These are phyloP conservation scores for Clarireedia hainanense DNA, from an alignment of 2,329 filamentous ascomycete genomes.

Conservation along the genomic window DNA sequence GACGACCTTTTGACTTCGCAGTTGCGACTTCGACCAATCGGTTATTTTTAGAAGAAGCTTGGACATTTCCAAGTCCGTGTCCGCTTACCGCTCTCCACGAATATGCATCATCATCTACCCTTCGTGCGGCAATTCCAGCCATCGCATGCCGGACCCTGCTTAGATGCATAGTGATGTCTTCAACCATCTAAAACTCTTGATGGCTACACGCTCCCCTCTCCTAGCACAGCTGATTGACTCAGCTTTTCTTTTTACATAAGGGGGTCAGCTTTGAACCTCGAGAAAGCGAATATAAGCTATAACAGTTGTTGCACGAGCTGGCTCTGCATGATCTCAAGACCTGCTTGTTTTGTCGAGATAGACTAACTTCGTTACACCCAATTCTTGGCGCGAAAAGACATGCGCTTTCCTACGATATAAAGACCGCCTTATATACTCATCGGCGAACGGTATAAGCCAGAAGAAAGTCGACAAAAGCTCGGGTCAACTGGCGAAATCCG, in stretches of 20 bases:
- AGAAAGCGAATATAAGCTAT: neutral
- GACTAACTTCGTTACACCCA: neutral
- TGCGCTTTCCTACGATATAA: neutral
- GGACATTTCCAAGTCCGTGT: neutral
- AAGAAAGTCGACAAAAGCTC: too few species aligned
- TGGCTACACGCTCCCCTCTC: neutral
- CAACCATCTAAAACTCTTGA: neutral
- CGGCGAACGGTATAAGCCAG: too few species aligned
- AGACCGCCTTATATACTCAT: neutral
- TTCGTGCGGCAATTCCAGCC: neutral
- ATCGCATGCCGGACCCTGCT: neutral
- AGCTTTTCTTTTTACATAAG: neutral
- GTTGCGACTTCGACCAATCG: too few species aligned
- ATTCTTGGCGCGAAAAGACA: neutral
- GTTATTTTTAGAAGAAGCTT: neutral
- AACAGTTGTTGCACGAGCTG: constrained; percentile 4
- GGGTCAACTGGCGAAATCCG: too few species aligned
- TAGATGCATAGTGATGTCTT: neutral
- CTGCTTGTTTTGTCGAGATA: neutral
- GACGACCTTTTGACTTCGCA: too few species aligned
- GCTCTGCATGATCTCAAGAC: constrained; percentile 9
- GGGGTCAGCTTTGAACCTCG: neutral
- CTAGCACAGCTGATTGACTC: neutral
- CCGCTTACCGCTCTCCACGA: too few species aligned
- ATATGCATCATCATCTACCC: too few species aligned